Evolutionary conservation across 2,329 filamentous ascomycete genomes (phyloP).

Genomic region (Aspergillus ibericus): DNA sequence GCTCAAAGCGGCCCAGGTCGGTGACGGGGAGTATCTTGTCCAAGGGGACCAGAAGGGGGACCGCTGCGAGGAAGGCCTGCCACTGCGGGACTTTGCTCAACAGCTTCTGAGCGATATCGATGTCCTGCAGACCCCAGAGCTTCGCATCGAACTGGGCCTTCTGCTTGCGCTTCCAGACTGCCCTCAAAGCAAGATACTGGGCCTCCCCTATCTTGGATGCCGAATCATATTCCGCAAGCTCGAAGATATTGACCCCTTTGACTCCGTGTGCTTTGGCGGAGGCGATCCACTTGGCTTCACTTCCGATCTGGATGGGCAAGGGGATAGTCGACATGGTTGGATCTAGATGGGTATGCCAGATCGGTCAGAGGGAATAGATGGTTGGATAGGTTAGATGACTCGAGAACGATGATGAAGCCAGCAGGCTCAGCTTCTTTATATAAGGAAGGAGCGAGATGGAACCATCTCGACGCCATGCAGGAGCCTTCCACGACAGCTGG

Average conservation of each 20-base stretch:
- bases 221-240: not conserved
- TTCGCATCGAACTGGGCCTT: not conserved
- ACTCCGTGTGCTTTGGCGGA: not conserved
- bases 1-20: not conserved
- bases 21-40: not conserved
- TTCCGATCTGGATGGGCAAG: not conserved
- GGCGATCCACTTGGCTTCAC: not conserved
- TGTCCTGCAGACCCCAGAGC: not conserved
- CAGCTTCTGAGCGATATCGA: not conserved
- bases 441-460: no score
- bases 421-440: no score
- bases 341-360: no score
- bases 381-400: no score
- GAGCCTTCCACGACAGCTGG: no score
- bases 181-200: not conserved
- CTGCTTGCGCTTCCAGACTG: not conserved
- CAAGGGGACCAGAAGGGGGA: not conserved
- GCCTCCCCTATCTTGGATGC: not conserved
- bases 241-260: not conserved
- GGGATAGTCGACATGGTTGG: not conserved
- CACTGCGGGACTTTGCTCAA: not conserved
- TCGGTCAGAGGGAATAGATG: no score
- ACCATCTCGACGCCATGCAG: no score
- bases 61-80: not conserved
- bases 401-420: no score